Percentiles rank a stretch among this genome's conserved stretches.
phyloP scores from a whole-genome alignment of 208 protist genomes.

The Leptomonas seymouri region DNA sequence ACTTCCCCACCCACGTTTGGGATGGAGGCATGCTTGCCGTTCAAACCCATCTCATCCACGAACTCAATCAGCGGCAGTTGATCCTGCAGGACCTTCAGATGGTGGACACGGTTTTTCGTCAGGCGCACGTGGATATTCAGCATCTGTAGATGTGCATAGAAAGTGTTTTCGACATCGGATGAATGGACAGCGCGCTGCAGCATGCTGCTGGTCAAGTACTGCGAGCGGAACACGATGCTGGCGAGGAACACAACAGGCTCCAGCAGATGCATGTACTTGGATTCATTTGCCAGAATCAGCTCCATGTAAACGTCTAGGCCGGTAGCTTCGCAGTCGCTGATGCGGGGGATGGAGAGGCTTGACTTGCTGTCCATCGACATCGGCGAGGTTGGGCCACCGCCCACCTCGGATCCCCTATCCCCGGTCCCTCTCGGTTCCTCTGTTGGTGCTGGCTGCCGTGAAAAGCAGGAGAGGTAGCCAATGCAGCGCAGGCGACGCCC shows the following conservation, averaged over 20 bases:
- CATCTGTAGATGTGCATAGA: slow-evolving; percentile 76
- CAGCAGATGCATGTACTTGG: slow-evolving; percentile 53
- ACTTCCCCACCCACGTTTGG: slow-evolving; percentile 13
- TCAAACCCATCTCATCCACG: slow-evolving; percentile 61
- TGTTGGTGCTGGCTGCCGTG: slow-evolving; percentile 11
- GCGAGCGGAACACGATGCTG: slow-evolving; percentile 80
- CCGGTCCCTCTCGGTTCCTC: background rate
- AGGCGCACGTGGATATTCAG: slow-evolving; percentile 67
- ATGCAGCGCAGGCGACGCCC: slow-evolving; percentile 65
- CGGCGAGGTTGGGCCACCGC: background rate
- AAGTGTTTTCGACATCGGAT: slow-evolving; percentile 64
- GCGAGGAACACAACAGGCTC: slow-evolving; percentile 79
- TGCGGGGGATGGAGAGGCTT: slow-evolving; percentile 16
- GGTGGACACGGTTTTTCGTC: slow-evolving; percentile 50
- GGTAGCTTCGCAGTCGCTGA: slow-evolving; percentile 21
- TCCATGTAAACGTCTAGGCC: slow-evolving; percentile 69
- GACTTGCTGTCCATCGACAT: slow-evolving; percentile 13
- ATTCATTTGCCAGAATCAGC: slow-evolving; percentile 66
- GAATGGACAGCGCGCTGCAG: slow-evolving; percentile 54
- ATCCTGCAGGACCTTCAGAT: slow-evolving; percentile 67
- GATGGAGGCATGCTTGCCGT: slow-evolving; percentile 19
- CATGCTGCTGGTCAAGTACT: slow-evolving; percentile 83
- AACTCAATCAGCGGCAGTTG: slow-evolving; percentile 74
- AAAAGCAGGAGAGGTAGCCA: slow-evolving; percentile 62
- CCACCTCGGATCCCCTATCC: background rate